These are phyloP conservation scores for Phylloporus arenicola DNA, from an alignment of 768 basidiomycete species.

Conservation along the genomic window DNA sequence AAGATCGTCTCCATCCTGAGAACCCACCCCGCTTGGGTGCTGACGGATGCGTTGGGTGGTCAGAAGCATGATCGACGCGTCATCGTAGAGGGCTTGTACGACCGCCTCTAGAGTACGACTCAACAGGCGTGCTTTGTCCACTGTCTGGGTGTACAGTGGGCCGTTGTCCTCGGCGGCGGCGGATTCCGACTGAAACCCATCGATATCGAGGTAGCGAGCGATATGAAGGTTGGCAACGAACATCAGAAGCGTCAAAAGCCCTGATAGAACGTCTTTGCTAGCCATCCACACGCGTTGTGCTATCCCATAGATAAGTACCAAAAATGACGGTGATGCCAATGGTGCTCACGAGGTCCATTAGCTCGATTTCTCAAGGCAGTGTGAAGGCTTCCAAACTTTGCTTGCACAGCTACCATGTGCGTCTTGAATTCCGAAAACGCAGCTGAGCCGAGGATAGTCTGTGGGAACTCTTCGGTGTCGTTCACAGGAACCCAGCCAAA, in stretches of 20 bases:
- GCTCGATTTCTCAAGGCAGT: slow-evolving; percentile 18
- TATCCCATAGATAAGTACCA: slow-evolving; percentile 11
- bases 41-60: slow-evolving; percentile 42
- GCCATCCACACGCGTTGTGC: slow-evolving; percentile 28
- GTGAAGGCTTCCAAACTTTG: slow-evolving; percentile 37
- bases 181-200: slow-evolving; percentile 56
- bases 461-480: slow-evolving; percentile 43
- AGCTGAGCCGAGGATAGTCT: slow-evolving; percentile 44
- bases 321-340: not conserved
- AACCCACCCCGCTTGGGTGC: not conserved
- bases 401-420: slow-evolving; percentile 46
- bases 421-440: slow-evolving; percentile 50
- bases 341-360: slow-evolving; percentile 23
- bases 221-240: slow-evolving; percentile 69
- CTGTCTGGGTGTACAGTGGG: slow-evolving; percentile 54
- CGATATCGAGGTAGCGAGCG: slow-evolving; percentile 78
- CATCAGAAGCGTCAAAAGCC: slow-evolving; percentile 53
- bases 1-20: slow-evolving; percentile 18
- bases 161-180: slow-evolving; percentile 36
- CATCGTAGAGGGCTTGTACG: slow-evolving; percentile 72
- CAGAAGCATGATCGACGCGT: slow-evolving; percentile 55
- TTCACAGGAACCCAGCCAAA: slow-evolving; percentile 72
- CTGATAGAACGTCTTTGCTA: slow-evolving; percentile 49
- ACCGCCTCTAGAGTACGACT: slow-evolving; percentile 66
- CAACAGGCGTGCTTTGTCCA: slow-evolving; percentile 62